Evolutionary conservation across 148 eudicot species (phyloP), one percentile per base, ranked within the genome.

Genomic region (Suaeda aralocaspica): DNA sequence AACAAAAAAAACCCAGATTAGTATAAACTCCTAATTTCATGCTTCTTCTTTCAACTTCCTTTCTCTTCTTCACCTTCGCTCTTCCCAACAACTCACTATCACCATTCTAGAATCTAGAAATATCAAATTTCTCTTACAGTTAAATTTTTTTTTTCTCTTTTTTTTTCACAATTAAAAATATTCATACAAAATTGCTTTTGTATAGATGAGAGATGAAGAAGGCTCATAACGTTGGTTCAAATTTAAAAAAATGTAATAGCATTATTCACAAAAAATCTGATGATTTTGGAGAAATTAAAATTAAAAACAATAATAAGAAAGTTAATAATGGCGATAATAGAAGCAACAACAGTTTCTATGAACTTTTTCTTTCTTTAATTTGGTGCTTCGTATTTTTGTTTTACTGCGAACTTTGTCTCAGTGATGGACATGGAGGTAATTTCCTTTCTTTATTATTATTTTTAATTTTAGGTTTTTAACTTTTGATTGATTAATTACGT

Each of bases 381-480:
- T 89, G 92, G 92, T 81, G 84, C 66, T 82, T 79, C 36, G 73
- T 84, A 64, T 70, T 86, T 74, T 80, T 89, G 67, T 84, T 92
- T 68, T 82, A 80, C 63, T 82, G 84, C 31, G 77, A 78, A 73
- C 79, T 87, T 79, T 88, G 86, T 78, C 81, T 89, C 66, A 81
- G 83, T 64, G 82, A 82, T 60, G 90, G 81, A 51, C 56, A 81
- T 75, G 87, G 76, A 82, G 92, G 96, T 85, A 81, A 56, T 34
- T 45, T 45, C 19, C 19, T 2, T 62, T 12, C n/a, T 8, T 26
- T 5, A 26, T 49, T 70, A 7, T 25, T 41, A 33, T 41, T 58
- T 25, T 62, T 70, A n/a, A n/a, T n/a, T n/a, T n/a, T n/a, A n/a
- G n/a, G n/a, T n/a, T n/a, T n/a, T n/a, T n/a, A n/a, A n/a, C n/a